Evolutionary conservation across 768 basidiomycete species (phyloP).

Genomic region (Mycena albidolilacea): DNA sequence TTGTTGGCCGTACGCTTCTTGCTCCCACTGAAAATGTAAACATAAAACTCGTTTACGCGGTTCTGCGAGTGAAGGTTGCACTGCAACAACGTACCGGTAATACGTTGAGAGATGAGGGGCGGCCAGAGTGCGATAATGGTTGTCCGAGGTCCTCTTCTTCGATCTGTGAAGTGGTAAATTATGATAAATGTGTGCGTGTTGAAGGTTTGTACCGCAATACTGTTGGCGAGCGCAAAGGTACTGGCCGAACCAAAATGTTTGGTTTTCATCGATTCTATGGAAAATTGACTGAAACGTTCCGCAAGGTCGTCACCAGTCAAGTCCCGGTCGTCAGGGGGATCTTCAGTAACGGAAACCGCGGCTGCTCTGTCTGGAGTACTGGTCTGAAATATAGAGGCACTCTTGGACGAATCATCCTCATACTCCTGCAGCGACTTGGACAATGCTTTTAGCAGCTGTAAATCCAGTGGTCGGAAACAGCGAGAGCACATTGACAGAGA

Average conservation of each 20-base stretch:
- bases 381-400: background rate
- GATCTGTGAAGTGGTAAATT: no score
- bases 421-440: no score
- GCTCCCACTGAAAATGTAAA: slow-evolving; percentile 53
- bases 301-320: background rate
- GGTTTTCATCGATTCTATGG: background rate
- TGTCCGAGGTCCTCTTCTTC: no score
- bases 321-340: background rate
- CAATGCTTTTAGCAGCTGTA: no score
- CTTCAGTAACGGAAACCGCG: background rate
- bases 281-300: background rate
- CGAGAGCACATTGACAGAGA: slow-evolving; percentile 12
- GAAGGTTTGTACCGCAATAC: slow-evolving; percentile 51
- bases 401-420: slow-evolving; percentile 41
- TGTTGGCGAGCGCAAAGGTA: slow-evolving; percentile 55
- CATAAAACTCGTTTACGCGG: no score
- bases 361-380: background rate
- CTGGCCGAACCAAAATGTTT: slow-evolving; percentile 60
- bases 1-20: slow-evolving; percentile 43
- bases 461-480: slow-evolving; percentile 14
- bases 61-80: no score
- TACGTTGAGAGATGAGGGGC: slow-evolving; percentile 37
- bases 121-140: background rate
- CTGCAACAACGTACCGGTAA: slow-evolving; percentile 42
- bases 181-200: no score